phyloP scores from a whole-genome alignment of 2,329 filamentous ascomycete species.

The Taxawa tesnikishii region DNA sequence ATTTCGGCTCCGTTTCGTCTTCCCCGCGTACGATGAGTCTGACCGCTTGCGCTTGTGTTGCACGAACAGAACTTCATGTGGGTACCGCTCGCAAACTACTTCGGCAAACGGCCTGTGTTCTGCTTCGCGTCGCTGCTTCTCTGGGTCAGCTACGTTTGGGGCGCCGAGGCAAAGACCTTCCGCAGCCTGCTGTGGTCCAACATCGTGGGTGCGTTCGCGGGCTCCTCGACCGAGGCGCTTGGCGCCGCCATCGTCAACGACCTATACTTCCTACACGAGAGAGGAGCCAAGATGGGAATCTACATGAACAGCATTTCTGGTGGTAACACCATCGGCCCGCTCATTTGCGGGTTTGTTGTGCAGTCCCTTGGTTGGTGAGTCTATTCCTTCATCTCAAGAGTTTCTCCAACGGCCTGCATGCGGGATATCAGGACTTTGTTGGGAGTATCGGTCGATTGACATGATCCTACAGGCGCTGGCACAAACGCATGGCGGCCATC shows the following conservation, averaged over 20 bases:
- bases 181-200: constrained; percentile 32
- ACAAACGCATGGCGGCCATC: constrained; percentile 26
- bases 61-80: constrained; percentile 33
- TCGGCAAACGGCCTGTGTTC: constrained; percentile 36
- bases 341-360: constrained; percentile 29
- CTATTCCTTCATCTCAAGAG: background rate
- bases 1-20: too few relatives aligned
- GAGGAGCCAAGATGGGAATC: constrained; percentile 22
- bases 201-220: constrained; percentile 33
- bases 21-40: background rate
- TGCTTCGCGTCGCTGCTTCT: constrained; percentile 32
- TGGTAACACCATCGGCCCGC: constrained; percentile 26
- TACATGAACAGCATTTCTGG: constrained; percentile 29
- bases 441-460: too few relatives aligned
- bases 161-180: constrained; percentile 28
- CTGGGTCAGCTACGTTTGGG: constrained; percentile 34
- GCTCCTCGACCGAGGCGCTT: constrained; percentile 32
- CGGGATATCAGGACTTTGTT: too few relatives aligned
- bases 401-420: too few relatives aligned
- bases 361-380: constrained; percentile 22
- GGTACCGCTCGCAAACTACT: constrained; percentile 35
- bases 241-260: constrained; percentile 27
- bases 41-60: too few relatives aligned
- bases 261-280: constrained; percentile 21
- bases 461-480: too few relatives aligned